These are phyloP conservation scores for Stagonosporopsis rhizophila DNA, from an alignment of 2,329 filamentous ascomycete genomes.

Conservation along the genomic window DNA sequence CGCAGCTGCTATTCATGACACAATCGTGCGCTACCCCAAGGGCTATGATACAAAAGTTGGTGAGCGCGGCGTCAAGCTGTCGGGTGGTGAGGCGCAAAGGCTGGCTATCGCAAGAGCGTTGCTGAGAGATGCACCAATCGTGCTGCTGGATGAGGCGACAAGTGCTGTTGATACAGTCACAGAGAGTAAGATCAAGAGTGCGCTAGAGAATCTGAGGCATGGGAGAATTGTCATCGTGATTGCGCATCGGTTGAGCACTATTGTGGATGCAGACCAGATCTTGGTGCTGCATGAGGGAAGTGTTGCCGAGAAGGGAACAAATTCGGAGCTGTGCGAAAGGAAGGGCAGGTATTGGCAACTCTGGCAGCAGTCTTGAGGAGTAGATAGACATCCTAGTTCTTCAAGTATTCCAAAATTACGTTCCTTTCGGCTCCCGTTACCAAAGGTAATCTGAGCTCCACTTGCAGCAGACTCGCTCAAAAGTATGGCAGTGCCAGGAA, in stretches of 20 bases:
- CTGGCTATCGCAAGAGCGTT: slow-evolving; percentile 60
- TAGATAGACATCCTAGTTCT: too few species aligned
- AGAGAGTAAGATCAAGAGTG: slow-evolving; percentile 41
- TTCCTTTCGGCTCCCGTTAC: too few species aligned
- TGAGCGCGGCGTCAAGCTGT: slow-evolving; percentile 61
- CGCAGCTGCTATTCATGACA: slow-evolving; percentile 67
- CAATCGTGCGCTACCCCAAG: slow-evolving; percentile 69
- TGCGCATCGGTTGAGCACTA: slow-evolving; percentile 51
- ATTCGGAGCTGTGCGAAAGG: slow-evolving; percentile 14
- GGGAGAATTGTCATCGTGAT: slow-evolving; percentile 51
- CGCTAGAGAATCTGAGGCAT: neutral
- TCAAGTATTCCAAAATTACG: too few species aligned
- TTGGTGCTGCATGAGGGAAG: slow-evolving; percentile 50
- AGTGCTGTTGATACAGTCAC: slow-evolving; percentile 9
- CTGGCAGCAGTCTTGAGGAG: neutral
- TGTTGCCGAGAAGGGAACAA: slow-evolving; percentile 48
- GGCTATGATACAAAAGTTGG: slow-evolving; percentile 94
- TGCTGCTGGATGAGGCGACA: slow-evolving; percentile 19
- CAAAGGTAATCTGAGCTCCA: too few species aligned
- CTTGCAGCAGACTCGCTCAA: too few species aligned
- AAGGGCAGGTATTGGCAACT: slow-evolving; percentile 11
- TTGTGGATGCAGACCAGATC: slow-evolving; percentile 49
- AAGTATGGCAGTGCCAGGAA: too few species aligned
- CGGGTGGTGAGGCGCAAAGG: slow-evolving; percentile 88
- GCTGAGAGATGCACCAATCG: slow-evolving; percentile 13